A percentile compares a stretch with the other conserved stretches of the same genome.
phyloP scores from a whole-genome alignment of 176 grass and related monocot genomes.

The Oryza australiensis region DNA sequence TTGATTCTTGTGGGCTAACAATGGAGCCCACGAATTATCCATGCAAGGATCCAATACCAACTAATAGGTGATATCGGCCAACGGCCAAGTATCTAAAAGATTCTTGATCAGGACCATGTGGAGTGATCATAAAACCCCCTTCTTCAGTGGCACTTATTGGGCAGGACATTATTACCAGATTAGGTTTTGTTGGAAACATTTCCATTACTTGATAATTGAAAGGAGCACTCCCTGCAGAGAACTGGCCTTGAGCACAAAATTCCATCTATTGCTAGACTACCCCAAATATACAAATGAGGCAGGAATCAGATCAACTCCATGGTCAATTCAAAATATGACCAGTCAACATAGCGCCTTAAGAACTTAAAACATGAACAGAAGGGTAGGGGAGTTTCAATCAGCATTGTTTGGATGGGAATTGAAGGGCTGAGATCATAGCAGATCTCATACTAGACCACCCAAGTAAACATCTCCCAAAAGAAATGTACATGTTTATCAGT shows the following conservation, averaged over 20 bases:
- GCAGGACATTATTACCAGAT: not conserved
- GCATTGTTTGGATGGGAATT: not conserved
- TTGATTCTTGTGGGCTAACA: not conserved
- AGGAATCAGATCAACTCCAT: not conserved
- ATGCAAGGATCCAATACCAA: not conserved
- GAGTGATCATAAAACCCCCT: not conserved
- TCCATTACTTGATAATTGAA: not conserved
- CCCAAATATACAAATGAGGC: not conserved
- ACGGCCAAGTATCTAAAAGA: not conserved
- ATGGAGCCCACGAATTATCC: not conserved
- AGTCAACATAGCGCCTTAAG: not conserved
- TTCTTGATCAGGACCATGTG: not conserved
- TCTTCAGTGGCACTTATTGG: not conserved
- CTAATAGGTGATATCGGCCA: not conserved
- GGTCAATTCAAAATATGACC: not conserved
- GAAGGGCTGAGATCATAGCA: not conserved
- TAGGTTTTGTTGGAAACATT: not conserved
- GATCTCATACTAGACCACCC: not conserved
- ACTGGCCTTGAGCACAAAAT: not conserved
- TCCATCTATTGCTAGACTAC: not conserved
- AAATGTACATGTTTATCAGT: slow-evolving; percentile 24
- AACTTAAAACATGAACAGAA: not conserved
- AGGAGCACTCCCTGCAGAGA: not conserved
- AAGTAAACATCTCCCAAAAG: not conserved
- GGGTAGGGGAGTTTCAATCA: not conserved